phyloP scores from a whole-genome alignment of 1,284 basidiomycete species.

The Phellinidium pouzarii region DNA sequence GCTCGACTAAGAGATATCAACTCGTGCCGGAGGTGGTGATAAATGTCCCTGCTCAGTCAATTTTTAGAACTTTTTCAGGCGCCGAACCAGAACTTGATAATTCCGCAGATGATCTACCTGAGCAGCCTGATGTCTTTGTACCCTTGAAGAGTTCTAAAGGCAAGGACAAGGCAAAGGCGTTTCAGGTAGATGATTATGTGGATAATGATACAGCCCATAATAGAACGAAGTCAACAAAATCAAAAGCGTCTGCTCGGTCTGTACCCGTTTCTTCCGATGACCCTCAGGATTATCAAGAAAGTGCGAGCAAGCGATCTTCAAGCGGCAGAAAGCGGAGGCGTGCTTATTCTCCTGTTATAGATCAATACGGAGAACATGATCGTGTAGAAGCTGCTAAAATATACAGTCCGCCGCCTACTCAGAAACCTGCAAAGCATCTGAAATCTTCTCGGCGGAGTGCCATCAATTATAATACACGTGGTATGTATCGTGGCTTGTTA shows the following conservation, averaged over 20 bases:
- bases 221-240: not conserved
- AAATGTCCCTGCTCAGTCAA: constrained; percentile 1
- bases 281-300: not conserved
- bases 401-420: not conserved
- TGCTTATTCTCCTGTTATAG: not conserved
- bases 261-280: not conserved
- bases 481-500: not conserved
- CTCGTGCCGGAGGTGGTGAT: constrained; percentile 8
- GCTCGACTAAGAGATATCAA: constrained; percentile 1
- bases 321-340: constrained; percentile 9
- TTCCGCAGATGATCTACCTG: not conserved
- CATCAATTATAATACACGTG: not conserved
- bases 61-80: not conserved
- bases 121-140: not conserved
- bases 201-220: not conserved
- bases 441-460: not conserved
- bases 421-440: not conserved
- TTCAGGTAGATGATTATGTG: not conserved
- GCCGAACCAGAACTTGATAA: not conserved
- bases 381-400: not conserved
- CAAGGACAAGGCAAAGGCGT: constrained; percentile 7
- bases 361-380: not conserved
- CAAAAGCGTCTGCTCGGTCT: too few relatives aligned
- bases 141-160: not conserved
- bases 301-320: not conserved